Evolutionary conservation across 2,329 filamentous ascomycete genomes (phyloP).

Genomic region (Diaporthe vaccinii): DNA sequence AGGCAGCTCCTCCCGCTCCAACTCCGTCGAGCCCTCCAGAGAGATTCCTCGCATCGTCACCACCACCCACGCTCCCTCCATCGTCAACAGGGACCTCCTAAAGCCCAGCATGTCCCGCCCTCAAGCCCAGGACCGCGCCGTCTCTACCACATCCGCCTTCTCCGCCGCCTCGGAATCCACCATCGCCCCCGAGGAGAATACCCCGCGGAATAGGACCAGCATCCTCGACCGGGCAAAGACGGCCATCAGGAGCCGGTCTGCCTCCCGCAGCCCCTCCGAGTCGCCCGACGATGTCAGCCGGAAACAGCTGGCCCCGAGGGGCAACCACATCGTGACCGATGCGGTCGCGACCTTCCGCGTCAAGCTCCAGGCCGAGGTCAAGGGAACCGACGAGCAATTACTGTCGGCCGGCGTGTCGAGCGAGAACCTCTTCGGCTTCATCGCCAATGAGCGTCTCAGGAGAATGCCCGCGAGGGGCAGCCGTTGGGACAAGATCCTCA

Average conservation of each 20-base stretch:
- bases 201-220: constrained; percentile 32
- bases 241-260: constrained; percentile 35
- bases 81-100: constrained; percentile 38
- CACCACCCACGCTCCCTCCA: constrained; percentile 41
- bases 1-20: constrained; percentile 36
- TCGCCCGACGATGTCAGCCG: constrained; percentile 33
- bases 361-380: constrained; percentile 41
- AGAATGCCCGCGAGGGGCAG: constrained; percentile 41
- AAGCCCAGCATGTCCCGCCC: constrained; percentile 40
- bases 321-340: constrained; percentile 41
- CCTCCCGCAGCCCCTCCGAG: constrained; percentile 37
- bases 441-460: constrained; percentile 41
- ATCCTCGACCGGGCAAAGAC: constrained; percentile 40
- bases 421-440: constrained; percentile 39
- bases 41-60: constrained; percentile 40
- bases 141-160: constrained; percentile 38
- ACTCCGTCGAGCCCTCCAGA: constrained; percentile 38
- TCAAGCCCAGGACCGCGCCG: constrained; percentile 35
- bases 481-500: constrained; percentile 42
- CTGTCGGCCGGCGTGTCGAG: constrained; percentile 41
- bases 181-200: constrained; percentile 39
- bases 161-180: constrained; percentile 40
- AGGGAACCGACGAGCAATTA: constrained; percentile 37
- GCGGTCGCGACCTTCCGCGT: constrained; percentile 37
- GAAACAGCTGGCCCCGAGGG: constrained; percentile 37